phyloP scores from a whole-genome alignment of 164 flowering plant species.

The Liquidambar formosana region DNA sequence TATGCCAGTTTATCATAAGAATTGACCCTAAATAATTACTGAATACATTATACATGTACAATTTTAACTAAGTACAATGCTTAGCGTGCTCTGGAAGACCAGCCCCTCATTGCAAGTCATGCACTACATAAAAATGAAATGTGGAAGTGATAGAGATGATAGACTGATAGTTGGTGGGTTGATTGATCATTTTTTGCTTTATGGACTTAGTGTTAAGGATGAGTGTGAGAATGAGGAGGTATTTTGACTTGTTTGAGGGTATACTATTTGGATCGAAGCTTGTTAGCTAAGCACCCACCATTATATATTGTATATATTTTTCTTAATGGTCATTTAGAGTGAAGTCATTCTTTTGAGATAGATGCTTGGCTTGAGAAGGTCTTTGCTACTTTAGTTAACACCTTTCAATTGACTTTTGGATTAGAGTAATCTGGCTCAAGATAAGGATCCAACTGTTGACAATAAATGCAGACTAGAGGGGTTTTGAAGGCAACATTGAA shows the following conservation, averaged over 20 bases:
- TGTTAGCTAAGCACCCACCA: not conserved
- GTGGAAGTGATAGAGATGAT: not conserved
- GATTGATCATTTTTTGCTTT: too few relatives aligned
- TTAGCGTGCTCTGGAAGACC: not conserved
- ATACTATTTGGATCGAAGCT: not conserved
- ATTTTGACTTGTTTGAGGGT: not conserved
- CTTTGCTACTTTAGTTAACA: too few relatives aligned
- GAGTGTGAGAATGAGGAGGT: too few relatives aligned
- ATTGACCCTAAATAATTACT: not conserved
- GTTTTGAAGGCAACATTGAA: too few relatives aligned
- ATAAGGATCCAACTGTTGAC: too few relatives aligned
- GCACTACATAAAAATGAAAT: not conserved
- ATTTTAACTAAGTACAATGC: not conserved
- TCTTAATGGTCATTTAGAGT: not conserved
- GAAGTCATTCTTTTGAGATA: too few relatives aligned
- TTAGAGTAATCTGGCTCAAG: too few relatives aligned
- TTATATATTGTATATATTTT: not conserved
- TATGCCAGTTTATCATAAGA: not conserved
- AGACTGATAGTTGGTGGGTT: too few relatives aligned
- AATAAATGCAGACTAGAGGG: too few relatives aligned
- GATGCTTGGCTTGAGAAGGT: too few relatives aligned
- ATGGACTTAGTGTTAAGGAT: too few relatives aligned
- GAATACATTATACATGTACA: not conserved
- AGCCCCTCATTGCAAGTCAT: not conserved
- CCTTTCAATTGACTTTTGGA: too few relatives aligned